phyloP scores from a whole-genome alignment of 192 early-diverging fungal genomes.

The Diversispora eburnea region DNA sequence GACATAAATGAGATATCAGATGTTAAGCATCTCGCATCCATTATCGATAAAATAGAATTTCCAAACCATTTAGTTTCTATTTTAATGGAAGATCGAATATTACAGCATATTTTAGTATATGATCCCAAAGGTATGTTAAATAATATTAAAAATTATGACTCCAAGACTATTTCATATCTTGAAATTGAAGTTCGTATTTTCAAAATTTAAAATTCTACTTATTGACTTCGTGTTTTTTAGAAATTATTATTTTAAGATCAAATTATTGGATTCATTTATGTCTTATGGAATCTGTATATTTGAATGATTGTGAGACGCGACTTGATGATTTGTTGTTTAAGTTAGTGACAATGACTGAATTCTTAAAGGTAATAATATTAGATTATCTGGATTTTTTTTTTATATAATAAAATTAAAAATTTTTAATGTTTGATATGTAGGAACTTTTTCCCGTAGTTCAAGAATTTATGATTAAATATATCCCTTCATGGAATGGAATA shows the following conservation, averaged over 20 bases:
- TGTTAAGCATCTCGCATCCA: slow-evolving; percentile 39
- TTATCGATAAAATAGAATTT: slow-evolving; percentile 45
- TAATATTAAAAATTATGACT: slow-evolving; percentile 22
- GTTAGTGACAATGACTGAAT: slow-evolving; percentile 37
- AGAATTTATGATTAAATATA: slow-evolving; percentile 41
- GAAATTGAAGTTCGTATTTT: not conserved
- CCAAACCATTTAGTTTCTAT: slow-evolving; percentile 47
- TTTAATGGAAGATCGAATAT: slow-evolving; percentile 39
- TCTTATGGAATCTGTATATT: slow-evolving; percentile 47
- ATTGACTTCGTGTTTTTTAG: slow-evolving; percentile 23
- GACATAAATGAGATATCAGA: slow-evolving; percentile 41
- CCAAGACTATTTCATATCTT: not conserved
- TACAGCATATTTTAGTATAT: slow-evolving; percentile 50
- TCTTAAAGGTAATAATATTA: slow-evolving; percentile 40
- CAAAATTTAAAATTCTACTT: no score
- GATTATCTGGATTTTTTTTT: not conserved
- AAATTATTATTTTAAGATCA: slow-evolving; percentile 37
- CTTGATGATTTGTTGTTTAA: slow-evolving; percentile 39
- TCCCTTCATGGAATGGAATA: slow-evolving; percentile 47
- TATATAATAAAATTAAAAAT: not conserved
- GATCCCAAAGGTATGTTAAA: slow-evolving; percentile 32
- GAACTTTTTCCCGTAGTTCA: slow-evolving; percentile 49
- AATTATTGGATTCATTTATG: slow-evolving; percentile 46
- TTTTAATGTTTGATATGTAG: slow-evolving; percentile 25
- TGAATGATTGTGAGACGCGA: slow-evolving; percentile 36